These are phyloP conservation scores for Phytophthora pini DNA, from an alignment of 352 stramenopile genomes.

Conservation along the genomic window DNA sequence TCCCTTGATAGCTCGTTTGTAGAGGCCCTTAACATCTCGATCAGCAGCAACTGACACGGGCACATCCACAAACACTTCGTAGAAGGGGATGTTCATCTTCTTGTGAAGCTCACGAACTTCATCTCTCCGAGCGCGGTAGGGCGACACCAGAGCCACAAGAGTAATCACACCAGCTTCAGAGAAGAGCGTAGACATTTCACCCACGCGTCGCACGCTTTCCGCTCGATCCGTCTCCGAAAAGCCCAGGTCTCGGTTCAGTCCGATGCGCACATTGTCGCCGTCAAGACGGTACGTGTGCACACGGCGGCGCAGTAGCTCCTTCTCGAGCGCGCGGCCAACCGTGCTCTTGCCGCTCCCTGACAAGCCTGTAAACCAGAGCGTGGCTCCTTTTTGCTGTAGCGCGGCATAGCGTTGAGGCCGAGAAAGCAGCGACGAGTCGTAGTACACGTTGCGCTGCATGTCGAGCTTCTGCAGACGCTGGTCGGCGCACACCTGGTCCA, in stretches of 20 bases:
- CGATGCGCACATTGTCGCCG: conserved; percentile 98
- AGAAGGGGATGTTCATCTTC: conserved; percentile 97
- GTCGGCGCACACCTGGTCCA: conserved; percentile 53
- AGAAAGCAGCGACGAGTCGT: conserved; percentile 78
- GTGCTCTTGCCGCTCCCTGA: conserved; percentile 98
- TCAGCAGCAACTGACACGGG: conserved; percentile 96
- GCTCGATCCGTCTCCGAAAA: conserved; percentile 96
- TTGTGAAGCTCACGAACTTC: conserved; percentile 92
- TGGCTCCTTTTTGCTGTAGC: conserved; percentile 96
- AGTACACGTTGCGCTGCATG: conserved; percentile 84
- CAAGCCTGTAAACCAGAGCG: conserved; percentile 98
- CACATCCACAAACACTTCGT: conserved; percentile 99
- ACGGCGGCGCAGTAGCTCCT: conserved; percentile 93
- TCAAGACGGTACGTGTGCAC: conserved; percentile 98
- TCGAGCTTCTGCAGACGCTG: conserved; percentile 73
- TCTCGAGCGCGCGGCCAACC: conserved; percentile 96
- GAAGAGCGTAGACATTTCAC: conserved; percentile 97
- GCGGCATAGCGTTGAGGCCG: conserved; percentile 72
- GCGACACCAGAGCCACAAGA: conserved; percentile 97
- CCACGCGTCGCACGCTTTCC: conserved; percentile 96
- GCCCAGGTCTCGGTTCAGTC: conserved; percentile 96
- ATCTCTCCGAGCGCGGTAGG: conserved; percentile 95
- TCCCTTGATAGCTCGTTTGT: conserved; percentile 93
- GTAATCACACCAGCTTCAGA: conserved; percentile 97
- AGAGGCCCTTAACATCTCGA: conserved; percentile 97